Evolutionary conservation across 352 stramenopile genomes (phyloP), one percentile per base, ranked within the genome.

Genomic region (Phytopythium helicoides): DNA sequence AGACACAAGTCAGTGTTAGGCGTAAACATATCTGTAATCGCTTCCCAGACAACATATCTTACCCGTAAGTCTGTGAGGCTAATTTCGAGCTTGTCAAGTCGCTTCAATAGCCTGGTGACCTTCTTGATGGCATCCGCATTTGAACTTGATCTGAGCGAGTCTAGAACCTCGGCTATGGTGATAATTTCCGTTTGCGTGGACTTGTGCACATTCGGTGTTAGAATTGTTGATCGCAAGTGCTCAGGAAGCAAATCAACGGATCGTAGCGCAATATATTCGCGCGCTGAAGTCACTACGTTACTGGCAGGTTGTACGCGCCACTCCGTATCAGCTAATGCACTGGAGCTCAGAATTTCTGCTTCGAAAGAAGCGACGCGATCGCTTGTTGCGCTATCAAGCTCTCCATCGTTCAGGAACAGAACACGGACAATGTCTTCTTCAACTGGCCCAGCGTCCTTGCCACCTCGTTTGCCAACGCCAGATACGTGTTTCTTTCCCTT

Each of bases 191-290:
- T 87, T 48, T 92, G 79, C 5, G 76, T 90, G 15, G 82, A 89
- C 52, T 95, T 87, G 63, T 86, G 92, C 35, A 72, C 46, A 56
- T 90, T 76, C 37, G 86, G 86, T 31, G 77, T 89, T 41, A 95
- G 56, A 53, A 95, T 90, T 8, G 78, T 83, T 36, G 76, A 80
- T 36, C 83, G 71, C 48, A 95, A 56, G 47, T 95, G 86, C 25
- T 89, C 74, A 2, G 86, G 86, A 25, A 95, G 66, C 68, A 93
- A 81, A 37, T 95, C 83, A 0, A 95, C 81, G 1, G 86, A 92
- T 15, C 83, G 77, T 36, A 95, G 64, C 6, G 80, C 82, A 23
- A 92, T 71, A 47, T 95, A 95, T 54, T 95, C 86, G 38, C 86
- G 86, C 11, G 81, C 65, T 6, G 76, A 80, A 9, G 86, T 95